phyloP scores from a whole-genome alignment of 2,329 filamentous ascomycete species.

The Cytospora piceae region DNA sequence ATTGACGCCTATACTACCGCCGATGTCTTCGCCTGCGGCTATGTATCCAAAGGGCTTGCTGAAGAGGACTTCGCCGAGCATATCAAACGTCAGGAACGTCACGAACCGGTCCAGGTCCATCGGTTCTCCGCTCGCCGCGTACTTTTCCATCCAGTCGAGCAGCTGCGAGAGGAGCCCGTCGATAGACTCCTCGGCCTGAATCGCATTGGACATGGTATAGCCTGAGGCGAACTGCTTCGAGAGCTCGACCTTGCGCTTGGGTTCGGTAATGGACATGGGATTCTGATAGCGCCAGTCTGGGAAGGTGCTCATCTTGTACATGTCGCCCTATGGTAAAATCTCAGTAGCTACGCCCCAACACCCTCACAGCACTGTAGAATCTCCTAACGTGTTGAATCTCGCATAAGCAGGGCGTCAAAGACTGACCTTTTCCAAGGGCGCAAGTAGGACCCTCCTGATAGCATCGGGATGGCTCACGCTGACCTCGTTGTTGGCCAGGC shows the following conservation, averaged over 20 bases:
- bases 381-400: not conserved
- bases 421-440: conserved; percentile 14
- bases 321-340: conserved; percentile 24
- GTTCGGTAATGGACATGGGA: conserved; percentile 45
- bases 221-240: conserved; percentile 40
- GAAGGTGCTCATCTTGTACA: conserved; percentile 43
- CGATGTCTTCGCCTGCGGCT: conserved; percentile 39
- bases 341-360: not conserved
- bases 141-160: conserved; percentile 32
- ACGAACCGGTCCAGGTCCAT: conserved; percentile 34
- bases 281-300: conserved; percentile 46
- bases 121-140: conserved; percentile 23
- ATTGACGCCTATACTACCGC: conserved; percentile 37
- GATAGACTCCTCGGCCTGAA: conserved; percentile 30
- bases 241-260: conserved; percentile 40
- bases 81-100: conserved; percentile 39
- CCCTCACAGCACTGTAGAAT: not conserved
- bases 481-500: conserved; percentile 22
- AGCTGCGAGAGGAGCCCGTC: conserved; percentile 28
- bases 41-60: conserved; percentile 40
- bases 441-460: conserved; percentile 9
- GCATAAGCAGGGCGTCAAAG: not conserved
- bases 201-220: conserved; percentile 40
- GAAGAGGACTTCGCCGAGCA: conserved; percentile 40
- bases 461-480: conserved; percentile 23